phyloP scores from a whole-genome alignment of 1,284 basidiomycete genomes.

The Pyrrhoderma lamaoense region DNA sequence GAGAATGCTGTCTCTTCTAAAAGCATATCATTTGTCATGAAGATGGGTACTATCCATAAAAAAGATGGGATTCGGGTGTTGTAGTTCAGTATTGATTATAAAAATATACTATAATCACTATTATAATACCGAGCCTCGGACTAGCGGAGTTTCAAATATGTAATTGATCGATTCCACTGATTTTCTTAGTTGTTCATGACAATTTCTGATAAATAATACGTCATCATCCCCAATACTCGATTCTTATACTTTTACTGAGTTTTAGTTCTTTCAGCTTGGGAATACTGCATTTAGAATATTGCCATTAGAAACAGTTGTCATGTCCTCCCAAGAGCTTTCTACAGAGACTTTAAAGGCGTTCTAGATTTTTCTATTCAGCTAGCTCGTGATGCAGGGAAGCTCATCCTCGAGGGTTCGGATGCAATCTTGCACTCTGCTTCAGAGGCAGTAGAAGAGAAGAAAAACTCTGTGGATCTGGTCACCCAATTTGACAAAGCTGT shows the following conservation, averaged over 20 bases:
- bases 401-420: conserved; percentile 68
- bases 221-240: no score
- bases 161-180: no score
- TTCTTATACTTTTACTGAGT: no score
- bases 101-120: no score
- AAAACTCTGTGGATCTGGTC: conserved; percentile 91
- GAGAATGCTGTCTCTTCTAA: conserved; percentile 37
- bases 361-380: conserved; percentile 69
- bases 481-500: conserved; percentile 94
- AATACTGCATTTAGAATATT: no score
- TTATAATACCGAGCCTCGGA: no score
- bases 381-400: conserved; percentile 61
- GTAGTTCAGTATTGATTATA: no score
- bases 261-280: no score
- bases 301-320: conserved; percentile 8
- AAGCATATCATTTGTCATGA: conserved; percentile 51
- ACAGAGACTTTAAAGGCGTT: conserved; percentile 51
- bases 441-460: conserved; percentile 71
- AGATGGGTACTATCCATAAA: conserved; percentile 46
- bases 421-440: conserved; percentile 52
- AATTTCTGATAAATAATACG: no score
- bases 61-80: conserved; percentile 26
- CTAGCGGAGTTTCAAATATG: no score
- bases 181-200: no score
- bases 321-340: conserved; percentile 29